phyloP scores from a whole-genome alignment of 2,329 filamentous ascomycete species.

The Penicillium expansum region DNA sequence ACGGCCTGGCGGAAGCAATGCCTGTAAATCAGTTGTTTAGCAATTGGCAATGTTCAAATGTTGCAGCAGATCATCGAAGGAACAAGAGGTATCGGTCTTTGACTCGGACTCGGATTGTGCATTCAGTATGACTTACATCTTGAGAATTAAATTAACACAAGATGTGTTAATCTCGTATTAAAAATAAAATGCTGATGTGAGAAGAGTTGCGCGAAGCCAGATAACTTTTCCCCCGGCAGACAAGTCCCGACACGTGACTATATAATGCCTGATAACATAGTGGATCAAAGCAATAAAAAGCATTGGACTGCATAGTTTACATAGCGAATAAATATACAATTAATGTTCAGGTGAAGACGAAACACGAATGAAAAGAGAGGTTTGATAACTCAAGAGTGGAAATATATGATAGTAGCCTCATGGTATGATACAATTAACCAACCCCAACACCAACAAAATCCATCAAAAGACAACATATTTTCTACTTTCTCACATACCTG shows the following conservation, averaged over 20 bases:
- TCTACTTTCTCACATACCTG: background rate
- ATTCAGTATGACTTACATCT: background rate
- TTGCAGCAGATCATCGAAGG: background rate
- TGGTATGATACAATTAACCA: conserved; percentile 3
- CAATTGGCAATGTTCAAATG: background rate
- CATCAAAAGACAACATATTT: background rate
- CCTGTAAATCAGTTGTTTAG: conserved; percentile 40
- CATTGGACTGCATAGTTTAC: background rate
- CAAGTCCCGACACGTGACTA: background rate
- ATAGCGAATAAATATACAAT: background rate
- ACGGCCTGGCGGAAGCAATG: conserved; percentile 58
- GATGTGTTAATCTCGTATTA: background rate
- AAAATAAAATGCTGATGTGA: background rate
- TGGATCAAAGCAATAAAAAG: background rate
- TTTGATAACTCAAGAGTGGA: background rate
- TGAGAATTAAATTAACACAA: background rate
- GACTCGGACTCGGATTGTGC: background rate
- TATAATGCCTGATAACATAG: background rate
- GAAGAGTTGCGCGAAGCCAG: background rate
- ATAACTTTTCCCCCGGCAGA: background rate
- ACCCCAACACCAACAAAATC: background rate
- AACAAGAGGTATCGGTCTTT: background rate
- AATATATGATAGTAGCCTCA: background rate
- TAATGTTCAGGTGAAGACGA: background rate
- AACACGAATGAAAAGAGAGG: background rate